A percentile compares a stretch with the other conserved stretches of the same genome.
Conservation (phyloP, 2,329 filamentous ascomycete genomes). For the Cercospora nicotianae region DNA sequence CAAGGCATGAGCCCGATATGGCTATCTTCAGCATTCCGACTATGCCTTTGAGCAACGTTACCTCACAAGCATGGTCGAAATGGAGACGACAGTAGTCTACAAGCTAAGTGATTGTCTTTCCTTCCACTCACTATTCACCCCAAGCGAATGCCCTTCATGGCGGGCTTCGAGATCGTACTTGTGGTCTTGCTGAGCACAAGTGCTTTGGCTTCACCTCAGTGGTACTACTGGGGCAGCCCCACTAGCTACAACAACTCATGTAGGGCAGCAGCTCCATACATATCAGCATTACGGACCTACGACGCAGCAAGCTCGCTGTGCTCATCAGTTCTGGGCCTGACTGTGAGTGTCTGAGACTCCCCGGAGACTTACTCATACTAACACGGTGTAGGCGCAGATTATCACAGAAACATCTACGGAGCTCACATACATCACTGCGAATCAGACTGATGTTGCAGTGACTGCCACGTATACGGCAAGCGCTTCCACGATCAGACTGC, state of each 20-base stretch:
- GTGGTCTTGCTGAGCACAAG: not conserved
- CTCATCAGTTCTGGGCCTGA: slow-evolving; percentile 8
- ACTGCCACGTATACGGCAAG: not conserved
- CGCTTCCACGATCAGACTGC: not conserved
- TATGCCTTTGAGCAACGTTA: slow-evolving; percentile 3
- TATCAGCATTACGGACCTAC: slow-evolving; percentile 9
- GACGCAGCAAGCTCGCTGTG: slow-evolving; percentile 12
- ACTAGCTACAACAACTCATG: slow-evolving; percentile 2
- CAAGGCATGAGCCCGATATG: slow-evolving; percentile 8
- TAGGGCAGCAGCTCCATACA: slow-evolving; percentile 10
- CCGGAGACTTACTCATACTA: not conserved
- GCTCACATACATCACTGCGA: not conserved
- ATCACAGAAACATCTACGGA: not conserved
- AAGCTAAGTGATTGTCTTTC: not conserved
- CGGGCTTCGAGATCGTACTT: not conserved
- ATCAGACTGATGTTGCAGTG: not conserved
- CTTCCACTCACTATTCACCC: not conserved
- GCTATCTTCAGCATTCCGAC: slow-evolving; percentile 10
- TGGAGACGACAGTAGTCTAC: not conserved
- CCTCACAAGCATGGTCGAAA: not conserved
- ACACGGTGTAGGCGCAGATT: not conserved
- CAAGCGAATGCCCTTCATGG: not conserved
- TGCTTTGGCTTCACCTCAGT: slow-evolving; percentile 2
- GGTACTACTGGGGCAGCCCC: not conserved
- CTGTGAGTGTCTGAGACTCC: not conserved